Evolutionary conservation across 2,329 filamentous ascomycete species (phyloP).

Genomic region (Diplodia sapinea): DNA sequence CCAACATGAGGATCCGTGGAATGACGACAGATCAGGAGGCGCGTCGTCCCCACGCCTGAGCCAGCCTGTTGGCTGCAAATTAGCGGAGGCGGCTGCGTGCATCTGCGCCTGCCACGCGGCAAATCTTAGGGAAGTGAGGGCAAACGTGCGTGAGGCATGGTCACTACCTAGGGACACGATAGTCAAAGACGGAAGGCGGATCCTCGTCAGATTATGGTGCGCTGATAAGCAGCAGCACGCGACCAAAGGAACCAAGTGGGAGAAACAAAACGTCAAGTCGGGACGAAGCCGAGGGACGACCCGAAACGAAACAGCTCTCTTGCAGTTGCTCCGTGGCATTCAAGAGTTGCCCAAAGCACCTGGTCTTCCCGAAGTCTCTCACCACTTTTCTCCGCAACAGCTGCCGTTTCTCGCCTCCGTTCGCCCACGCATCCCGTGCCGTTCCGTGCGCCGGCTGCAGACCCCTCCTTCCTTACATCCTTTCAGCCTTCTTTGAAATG

Average conservation of each 20-base stretch:
- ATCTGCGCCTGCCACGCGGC: slow-evolving; percentile 17
- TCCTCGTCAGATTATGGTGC: slow-evolving; percentile 13
- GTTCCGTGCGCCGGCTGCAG: slow-evolving; percentile 13
- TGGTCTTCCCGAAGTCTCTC: neutral
- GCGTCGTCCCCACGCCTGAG: slow-evolving; percentile 3
- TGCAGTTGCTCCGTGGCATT: neutral
- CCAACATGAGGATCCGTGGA: slow-evolving; percentile 21
- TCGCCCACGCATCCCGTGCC: slow-evolving; percentile 11
- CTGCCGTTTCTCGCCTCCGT: slow-evolving; percentile 1
- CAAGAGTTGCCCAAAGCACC: neutral
- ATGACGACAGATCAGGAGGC: slow-evolving; percentile 27
- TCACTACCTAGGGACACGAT: neutral
- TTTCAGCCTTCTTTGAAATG: slow-evolving; percentile 16
- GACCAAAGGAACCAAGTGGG: neutral
- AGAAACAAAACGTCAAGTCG: neutral
- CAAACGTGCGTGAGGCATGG: neutral
- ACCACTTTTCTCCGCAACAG: neutral
- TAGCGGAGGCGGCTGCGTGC: neutral
- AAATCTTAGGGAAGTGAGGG: neutral
- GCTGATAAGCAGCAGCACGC: neutral
- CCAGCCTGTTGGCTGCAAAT: neutral
- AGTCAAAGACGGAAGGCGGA: slow-evolving; percentile 16
- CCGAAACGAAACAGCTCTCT: slow-evolving; percentile 2
- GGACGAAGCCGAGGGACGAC: neutral
- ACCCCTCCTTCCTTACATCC: slow-evolving; percentile 20